Evolutionary conservation across 2,329 filamentous ascomycete species (phyloP), one percentile per base, ranked within the genome.

Genomic region (Periconia sp.): DNA sequence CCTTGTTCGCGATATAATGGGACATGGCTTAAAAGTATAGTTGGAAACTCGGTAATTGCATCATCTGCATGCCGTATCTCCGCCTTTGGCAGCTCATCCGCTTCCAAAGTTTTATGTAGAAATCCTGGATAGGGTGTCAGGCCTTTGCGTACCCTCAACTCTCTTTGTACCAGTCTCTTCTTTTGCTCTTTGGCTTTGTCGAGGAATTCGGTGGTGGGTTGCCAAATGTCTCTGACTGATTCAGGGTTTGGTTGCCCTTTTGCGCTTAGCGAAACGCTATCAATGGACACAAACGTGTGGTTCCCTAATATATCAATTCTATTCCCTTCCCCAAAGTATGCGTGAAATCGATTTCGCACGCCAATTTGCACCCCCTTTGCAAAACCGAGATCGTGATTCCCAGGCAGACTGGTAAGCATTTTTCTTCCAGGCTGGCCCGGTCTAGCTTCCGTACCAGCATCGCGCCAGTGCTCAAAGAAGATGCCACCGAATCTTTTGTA

Each of bases 331-430:
- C 94, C 94, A 75, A 99, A 97, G 69, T 88, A 96, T 3, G 88
- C 85, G 65, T 88, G 85, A 72, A 97, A 99, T 15, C 94, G 82
- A 64, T 94, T 82, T 48, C 92, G 84, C 33, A 96, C 91, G 0
- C 89, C 81, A 9, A 88, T 70, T 69, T 96, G 91, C 45, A 99
- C 87, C 43, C 92, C 89, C 19, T 86, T 86, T 2, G 91, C 93
- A 68, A 97, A 96, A 0, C 94, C 94, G 41, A 97, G 74, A 70
- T 99, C 94, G 70, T 99, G 94, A 66, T 99, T 99, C 2, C 94
- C 94, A 0, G 94, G 94, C 53, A 99, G 70, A 67, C 89, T 93
- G 17, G 90, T 85, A 49, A 97, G 88, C 49, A 97, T 78, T 75
- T 89, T 92, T 53, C 90, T 83, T 6, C 89, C 87, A 30, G 84